Percentiles rank a stretch among this genome's conserved stretches.
These are phyloP conservation scores for Penicillium brasilianum DNA, from an alignment of 2,329 filamentous ascomycete species.

Conservation along the genomic window DNA sequence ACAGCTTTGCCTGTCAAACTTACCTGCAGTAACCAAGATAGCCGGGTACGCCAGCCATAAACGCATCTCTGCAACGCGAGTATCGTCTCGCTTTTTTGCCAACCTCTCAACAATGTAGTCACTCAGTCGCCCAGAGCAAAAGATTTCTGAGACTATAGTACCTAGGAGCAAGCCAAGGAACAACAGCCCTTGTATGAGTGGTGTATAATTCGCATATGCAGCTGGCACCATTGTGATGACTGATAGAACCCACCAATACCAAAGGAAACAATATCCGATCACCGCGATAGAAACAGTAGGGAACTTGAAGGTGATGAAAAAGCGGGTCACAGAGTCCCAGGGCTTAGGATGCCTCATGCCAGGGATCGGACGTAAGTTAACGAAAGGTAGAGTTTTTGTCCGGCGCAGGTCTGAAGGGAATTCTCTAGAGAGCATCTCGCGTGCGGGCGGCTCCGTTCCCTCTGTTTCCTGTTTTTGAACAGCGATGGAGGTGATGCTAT, in stretches of 20 bases:
- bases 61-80: conserved; percentile 59
- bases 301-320: conserved; percentile 55
- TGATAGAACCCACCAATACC: conserved; percentile 64
- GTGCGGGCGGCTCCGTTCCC: not conserved
- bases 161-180: conserved; percentile 61
- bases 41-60: conserved; percentile 63
- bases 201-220: conserved; percentile 56
- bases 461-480: conserved; percentile 35
- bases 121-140: conserved; percentile 59
- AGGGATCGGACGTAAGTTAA: conserved; percentile 55
- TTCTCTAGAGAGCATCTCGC: conserved; percentile 8
- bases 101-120: conserved; percentile 57
- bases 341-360: conserved; percentile 58
- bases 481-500: conserved; percentile 18
- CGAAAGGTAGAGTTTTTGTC: conserved; percentile 52
- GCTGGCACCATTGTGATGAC: conserved; percentile 60
- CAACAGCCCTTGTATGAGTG: conserved; percentile 59
- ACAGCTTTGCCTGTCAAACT: conserved; percentile 14
- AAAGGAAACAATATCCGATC: conserved; percentile 57
- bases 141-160: conserved; percentile 57
- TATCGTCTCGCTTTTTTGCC: conserved; percentile 50
- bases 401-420: conserved; percentile 32
- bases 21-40: conserved; percentile 51
- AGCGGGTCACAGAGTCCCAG: conserved; percentile 54
- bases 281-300: conserved; percentile 54